phyloP scores from a whole-genome alignment of 345 rosid genomes.

The Aurinia saxatilis region DNA sequence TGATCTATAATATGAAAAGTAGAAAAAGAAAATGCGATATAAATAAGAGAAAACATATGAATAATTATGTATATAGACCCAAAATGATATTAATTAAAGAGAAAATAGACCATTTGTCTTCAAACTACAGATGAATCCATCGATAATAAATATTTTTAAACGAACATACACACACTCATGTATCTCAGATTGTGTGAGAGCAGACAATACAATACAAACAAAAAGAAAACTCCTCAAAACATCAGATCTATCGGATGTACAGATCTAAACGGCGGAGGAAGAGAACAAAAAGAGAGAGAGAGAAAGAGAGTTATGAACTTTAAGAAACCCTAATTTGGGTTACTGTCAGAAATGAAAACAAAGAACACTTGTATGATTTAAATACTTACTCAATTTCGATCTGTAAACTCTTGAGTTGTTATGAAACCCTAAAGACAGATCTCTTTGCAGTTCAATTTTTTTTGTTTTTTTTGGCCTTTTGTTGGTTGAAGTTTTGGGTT shows the following conservation, averaged over 20 bases:
- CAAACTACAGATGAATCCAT: not conserved
- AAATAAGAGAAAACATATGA: not conserved
- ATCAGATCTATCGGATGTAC: slow-evolving; percentile 16
- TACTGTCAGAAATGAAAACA: not conserved
- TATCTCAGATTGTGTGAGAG: not conserved
- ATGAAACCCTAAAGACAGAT: slow-evolving; percentile 27
- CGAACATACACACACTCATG: not conserved
- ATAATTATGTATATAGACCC: not conserved
- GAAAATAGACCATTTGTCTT: not conserved
- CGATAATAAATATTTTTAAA: not conserved
- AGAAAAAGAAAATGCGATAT: not conserved
- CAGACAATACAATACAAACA: not conserved
- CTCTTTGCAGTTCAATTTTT: slow-evolving; percentile 12
- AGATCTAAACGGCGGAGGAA: slow-evolving; percentile 18
- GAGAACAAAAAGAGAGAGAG: not conserved
- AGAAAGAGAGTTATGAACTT: not conserved
- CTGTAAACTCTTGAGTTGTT: not conserved
- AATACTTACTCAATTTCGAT: slow-evolving; percentile 24
- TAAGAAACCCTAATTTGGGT: slow-evolving; percentile 20
- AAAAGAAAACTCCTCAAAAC: not conserved
- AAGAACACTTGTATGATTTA: not conserved
- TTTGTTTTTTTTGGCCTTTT: not conserved
- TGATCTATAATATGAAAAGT: not conserved
- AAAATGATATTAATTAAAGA: not conserved
- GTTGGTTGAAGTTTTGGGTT: slow-evolving; percentile 24